phyloP scores from a whole-genome alignment of 768 basidiomycete species.

The Hortiboletus flavorubellus region DNA sequence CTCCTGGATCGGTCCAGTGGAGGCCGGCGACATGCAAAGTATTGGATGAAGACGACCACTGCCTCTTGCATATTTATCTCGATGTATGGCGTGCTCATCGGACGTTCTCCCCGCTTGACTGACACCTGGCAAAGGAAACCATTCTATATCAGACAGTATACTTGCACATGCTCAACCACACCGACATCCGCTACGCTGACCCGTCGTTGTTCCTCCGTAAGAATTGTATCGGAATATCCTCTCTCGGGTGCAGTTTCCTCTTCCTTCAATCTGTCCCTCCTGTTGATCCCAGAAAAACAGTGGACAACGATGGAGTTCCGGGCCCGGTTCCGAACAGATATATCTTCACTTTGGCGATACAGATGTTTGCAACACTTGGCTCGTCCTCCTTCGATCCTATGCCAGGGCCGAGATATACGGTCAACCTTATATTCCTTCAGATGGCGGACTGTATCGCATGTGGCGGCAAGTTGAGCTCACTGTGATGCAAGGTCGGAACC shows the following conservation, averaged over 20 bases:
- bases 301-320: constrained; percentile 57
- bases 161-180: constrained; percentile 69
- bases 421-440: constrained; percentile 46
- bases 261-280: constrained; percentile 1
- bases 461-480: constrained; percentile 80
- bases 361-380: constrained; percentile 70
- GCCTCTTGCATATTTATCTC: constrained; percentile 69
- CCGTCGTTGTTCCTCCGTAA: constrained; percentile 74
- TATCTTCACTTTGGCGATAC: constrained; percentile 69
- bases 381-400: constrained; percentile 76
- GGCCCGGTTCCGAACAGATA: constrained; percentile 54
- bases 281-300: constrained; percentile 32
- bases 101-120: constrained; percentile 1
- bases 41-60: constrained; percentile 62
- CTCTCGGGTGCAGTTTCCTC: constrained; percentile 44
- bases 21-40: constrained; percentile 69
- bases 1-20: constrained; percentile 61
- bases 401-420: constrained; percentile 80
- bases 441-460: constrained; percentile 81
- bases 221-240: constrained; percentile 71
- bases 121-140: constrained; percentile 49
- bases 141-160: constrained; percentile 71
- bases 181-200: constrained; percentile 77
- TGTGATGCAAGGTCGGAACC: constrained; percentile 69
- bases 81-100: constrained; percentile 48